A percentile compares a stretch with the other conserved stretches of the same genome.
Evolutionary conservation across 108 stramenopile genomes (phyloP).

Genomic region (Skeletonema costatum): DNA sequence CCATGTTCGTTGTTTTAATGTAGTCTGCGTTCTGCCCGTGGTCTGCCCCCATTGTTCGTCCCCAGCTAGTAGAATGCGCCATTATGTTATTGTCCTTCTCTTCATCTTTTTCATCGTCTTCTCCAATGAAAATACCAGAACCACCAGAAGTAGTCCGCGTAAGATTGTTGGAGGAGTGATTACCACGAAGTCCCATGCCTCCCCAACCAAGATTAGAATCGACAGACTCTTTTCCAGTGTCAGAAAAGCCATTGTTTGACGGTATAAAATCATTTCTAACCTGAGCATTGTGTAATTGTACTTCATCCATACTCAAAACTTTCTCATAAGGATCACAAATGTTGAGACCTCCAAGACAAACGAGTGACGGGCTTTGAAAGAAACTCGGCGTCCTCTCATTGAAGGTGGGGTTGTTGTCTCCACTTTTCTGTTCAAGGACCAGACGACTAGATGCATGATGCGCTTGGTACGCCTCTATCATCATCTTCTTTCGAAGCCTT

Average conservation of each 20-base stretch:
- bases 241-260: conserved; percentile 13
- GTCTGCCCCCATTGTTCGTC: conserved; percentile 13
- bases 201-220: conserved; percentile 72
- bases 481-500: conserved; percentile 72
- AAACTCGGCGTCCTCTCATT: conserved; percentile 65
- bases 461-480: conserved; percentile 67
- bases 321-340: conserved; percentile 63
- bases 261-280: not conserved
- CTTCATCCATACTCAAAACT: conserved; percentile 23
- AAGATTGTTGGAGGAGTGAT: conserved; percentile 72
- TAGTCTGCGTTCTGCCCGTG: conserved; percentile 31
- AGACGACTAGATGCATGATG: conserved; percentile 35
- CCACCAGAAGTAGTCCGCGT: conserved; percentile 54
- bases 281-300: conserved; percentile 8
- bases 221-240: conserved; percentile 22
- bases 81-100: conserved; percentile 3
- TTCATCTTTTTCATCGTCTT: conserved; percentile 55
- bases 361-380: conserved; percentile 82
- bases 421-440: conserved; percentile 15
- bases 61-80: conserved; percentile 25
- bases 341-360: conserved; percentile 77
- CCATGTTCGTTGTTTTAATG: conserved; percentile 89
- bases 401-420: conserved; percentile 52
- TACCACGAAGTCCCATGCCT: conserved; percentile 82
- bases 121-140: conserved; percentile 80